Evolutionary conservation across 2,329 filamentous ascomycete species (phyloP).

Genomic region (Botrytis elliptica): DNA sequence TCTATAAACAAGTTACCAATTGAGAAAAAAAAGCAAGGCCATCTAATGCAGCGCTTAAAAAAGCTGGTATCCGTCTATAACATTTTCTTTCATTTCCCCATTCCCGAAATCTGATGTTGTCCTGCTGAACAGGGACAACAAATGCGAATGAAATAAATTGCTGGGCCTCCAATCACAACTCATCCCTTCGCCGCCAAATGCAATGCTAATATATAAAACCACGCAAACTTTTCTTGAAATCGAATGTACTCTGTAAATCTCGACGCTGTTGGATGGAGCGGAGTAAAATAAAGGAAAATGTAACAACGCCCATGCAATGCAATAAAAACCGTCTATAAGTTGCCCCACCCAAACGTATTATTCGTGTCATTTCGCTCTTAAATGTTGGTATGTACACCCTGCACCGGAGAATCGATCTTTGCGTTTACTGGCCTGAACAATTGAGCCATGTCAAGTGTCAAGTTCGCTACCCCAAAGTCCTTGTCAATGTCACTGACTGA

Average conservation of each 20-base stretch:
- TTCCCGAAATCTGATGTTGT: neutral
- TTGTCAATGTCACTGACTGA: slow-evolving; percentile 68
- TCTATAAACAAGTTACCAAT: slow-evolving; percentile 19
- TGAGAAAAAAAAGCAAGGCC: slow-evolving; percentile 16
- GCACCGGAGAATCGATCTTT: slow-evolving; percentile 42
- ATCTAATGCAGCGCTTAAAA: slow-evolving; percentile 18
- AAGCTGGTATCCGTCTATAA: slow-evolving; percentile 20
- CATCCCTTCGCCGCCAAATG: slow-evolving; percentile 18
- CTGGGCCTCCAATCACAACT: neutral
- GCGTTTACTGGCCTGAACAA: slow-evolving; percentile 62
- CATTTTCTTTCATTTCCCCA: slow-evolving; percentile 7
- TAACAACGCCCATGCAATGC: slow-evolving; percentile 22
- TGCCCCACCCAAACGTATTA: slow-evolving; percentile 25
- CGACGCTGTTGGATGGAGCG: slow-evolving; percentile 14
- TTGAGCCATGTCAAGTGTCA: slow-evolving; percentile 69
- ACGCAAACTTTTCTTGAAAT: slow-evolving; percentile 20
- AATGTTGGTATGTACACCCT: slow-evolving; percentile 37
- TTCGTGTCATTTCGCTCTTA: slow-evolving; percentile 26
- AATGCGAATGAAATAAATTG: slow-evolving; percentile 10
- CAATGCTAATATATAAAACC: slow-evolving; percentile 19
- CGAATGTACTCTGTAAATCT: neutral
- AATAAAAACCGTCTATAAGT: slow-evolving; percentile 20
- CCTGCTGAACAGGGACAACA: neutral
- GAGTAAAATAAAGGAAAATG: slow-evolving; percentile 18
- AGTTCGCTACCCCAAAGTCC: slow-evolving; percentile 60